These are phyloP conservation scores for Phytophthora fragariae DNA, from an alignment of 352 stramenopile species.

Conservation along the genomic window DNA sequence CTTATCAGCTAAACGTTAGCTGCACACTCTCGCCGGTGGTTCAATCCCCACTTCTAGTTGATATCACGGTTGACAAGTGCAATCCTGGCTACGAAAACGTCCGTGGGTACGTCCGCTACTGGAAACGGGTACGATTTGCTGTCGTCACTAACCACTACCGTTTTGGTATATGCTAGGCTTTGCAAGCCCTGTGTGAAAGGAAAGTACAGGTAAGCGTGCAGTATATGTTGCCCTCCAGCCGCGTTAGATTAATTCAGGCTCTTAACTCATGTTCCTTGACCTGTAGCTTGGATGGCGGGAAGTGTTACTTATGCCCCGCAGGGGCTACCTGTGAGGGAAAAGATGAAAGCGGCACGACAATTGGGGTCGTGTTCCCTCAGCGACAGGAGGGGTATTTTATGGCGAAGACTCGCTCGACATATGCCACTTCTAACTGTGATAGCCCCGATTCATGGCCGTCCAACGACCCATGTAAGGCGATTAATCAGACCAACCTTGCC, in stretches of 20 bases:
- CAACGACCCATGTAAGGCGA: constrained; percentile 58
- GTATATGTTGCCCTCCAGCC: not conserved
- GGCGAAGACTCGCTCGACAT: constrained; percentile 50
- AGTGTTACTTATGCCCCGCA: constrained; percentile 67
- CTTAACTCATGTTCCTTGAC: not conserved
- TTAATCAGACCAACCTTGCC: constrained; percentile 40
- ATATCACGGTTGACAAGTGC: constrained; percentile 64
- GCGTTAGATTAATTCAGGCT: not conserved
- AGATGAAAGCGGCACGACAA: constrained; percentile 36
- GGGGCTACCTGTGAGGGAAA: constrained; percentile 57
- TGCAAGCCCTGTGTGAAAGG: constrained; percentile 70
- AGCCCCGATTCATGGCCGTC: constrained; percentile 48
- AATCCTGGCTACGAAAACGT: constrained; percentile 67
- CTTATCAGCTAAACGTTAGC: constrained; percentile 55
- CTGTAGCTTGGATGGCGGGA: constrained; percentile 66
- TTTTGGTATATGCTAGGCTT: constrained; percentile 24
- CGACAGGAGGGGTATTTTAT: constrained; percentile 60
- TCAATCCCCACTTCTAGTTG: constrained; percentile 23
- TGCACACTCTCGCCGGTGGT: constrained; percentile 45
- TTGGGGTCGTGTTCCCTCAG: constrained; percentile 53
- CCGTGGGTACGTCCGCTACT: constrained; percentile 50
- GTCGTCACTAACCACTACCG: not conserved
- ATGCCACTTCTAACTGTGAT: constrained; percentile 43
- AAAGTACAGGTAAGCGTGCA: constrained; percentile 59
- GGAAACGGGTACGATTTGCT: not conserved